phyloP scores from a whole-genome alignment of 139 green algal species.

The Spirogloea muscicola region DNA sequence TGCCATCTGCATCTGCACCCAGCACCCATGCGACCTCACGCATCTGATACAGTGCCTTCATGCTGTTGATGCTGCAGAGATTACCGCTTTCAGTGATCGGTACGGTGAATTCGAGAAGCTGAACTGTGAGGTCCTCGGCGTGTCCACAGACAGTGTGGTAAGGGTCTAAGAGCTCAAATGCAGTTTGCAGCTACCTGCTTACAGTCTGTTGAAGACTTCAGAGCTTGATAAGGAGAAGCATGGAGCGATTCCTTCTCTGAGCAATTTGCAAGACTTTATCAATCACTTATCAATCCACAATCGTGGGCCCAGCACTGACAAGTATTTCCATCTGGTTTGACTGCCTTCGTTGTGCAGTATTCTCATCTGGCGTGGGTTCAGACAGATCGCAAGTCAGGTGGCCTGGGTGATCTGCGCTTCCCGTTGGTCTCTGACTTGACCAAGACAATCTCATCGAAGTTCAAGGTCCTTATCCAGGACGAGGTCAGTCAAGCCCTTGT shows the following conservation, averaged over 20 bases:
- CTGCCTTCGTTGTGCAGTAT: constrained; percentile 68
- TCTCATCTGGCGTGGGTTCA: constrained; percentile 97
- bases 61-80: constrained; percentile 61
- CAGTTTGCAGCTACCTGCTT: not conserved
- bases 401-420: constrained; percentile 92
- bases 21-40: no score
- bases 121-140: constrained; percentile 71
- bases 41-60: no score
- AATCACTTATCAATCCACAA: no score
- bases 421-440: constrained; percentile 96
- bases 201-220: not conserved
- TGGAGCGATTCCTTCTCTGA: no score
- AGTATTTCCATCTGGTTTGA: no score
- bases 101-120: constrained; percentile 83
- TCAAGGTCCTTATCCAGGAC: constrained; percentile 77
- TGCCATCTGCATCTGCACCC: no score
- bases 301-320: no score
- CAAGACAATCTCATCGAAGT: constrained; percentile 69
- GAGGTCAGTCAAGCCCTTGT: constrained; percentile 37
- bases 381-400: constrained; percentile 71
- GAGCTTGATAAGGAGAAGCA: no score
- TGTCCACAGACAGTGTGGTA: constrained; percentile 53
- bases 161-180: constrained; percentile 11
- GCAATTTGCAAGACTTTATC: no score
- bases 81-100: constrained; percentile 95